A percentile compares a stretch with the other conserved stretches of the same genome.
phyloP scores from a whole-genome alignment of 2,329 filamentous ascomycete species.

The Aureobasidium leucospermi region DNA sequence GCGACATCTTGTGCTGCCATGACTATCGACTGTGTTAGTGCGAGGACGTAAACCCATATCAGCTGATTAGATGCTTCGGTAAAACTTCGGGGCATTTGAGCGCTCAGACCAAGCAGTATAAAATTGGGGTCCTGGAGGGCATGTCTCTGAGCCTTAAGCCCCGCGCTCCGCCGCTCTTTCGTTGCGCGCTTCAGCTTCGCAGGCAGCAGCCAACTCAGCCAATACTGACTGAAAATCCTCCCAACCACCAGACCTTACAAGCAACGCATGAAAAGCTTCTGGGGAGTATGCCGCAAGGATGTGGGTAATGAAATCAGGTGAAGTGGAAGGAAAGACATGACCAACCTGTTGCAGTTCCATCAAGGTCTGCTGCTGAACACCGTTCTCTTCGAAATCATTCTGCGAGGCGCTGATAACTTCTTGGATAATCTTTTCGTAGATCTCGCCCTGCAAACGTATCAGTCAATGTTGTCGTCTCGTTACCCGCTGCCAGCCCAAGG shows the following conservation, averaged over 20 bases:
- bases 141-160: slow-evolving; percentile 12
- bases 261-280: too few relatives aligned
- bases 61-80: not conserved
- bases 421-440: slow-evolving; percentile 89
- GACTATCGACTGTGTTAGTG: slow-evolving; percentile 47
- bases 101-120: slow-evolving; percentile 11
- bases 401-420: slow-evolving; percentile 58
- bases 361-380: slow-evolving; percentile 79
- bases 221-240: not conserved
- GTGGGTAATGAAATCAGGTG: not conserved
- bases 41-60: slow-evolving; percentile 7
- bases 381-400: slow-evolving; percentile 94
- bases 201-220: slow-evolving; percentile 4
- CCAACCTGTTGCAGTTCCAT: slow-evolving; percentile 80
- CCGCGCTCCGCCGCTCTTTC: slow-evolving; percentile 11
- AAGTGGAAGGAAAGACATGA: slow-evolving; percentile 16
- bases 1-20: slow-evolving; percentile 88
- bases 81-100: not conserved
- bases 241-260: too few relatives aligned
- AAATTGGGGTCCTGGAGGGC: not conserved
- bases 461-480: not conserved
- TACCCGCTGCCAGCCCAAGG: not conserved
- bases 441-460: slow-evolving; percentile 49
- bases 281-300: too few relatives aligned
- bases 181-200: slow-evolving; percentile 2